Percentiles rank a stretch among this genome's conserved stretches.
Evolutionary conservation across 1,284 basidiomycete genomes (phyloP).

Genomic region (Xanthoconium separans): DNA sequence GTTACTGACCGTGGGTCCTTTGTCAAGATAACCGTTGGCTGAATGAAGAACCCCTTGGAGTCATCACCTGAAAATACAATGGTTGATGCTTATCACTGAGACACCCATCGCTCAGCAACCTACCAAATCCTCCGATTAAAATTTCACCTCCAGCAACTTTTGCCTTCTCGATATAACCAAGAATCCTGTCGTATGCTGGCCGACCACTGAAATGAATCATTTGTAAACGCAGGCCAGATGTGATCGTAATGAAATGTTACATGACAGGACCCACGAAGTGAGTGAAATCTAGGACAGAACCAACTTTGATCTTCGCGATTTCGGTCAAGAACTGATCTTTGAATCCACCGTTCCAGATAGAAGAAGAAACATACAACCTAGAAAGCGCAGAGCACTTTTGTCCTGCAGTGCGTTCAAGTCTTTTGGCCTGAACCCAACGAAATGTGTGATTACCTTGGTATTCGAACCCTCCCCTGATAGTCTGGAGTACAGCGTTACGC

Average conservation of each 20-base stretch:
- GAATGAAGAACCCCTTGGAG: conserved; percentile 91
- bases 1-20: conserved; percentile 91
- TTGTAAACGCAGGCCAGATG: neutral
- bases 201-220: conserved; percentile 52
- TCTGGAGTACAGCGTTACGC: conserved; percentile 86
- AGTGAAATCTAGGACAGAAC: conserved; percentile 73
- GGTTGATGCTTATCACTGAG: neutral
- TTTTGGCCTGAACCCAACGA: neutral
- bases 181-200: conserved; percentile 88
- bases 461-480: conserved; percentile 90
- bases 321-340: conserved; percentile 77
- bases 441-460: conserved; percentile 73
- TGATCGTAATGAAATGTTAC: conserved; percentile 39
- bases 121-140: conserved; percentile 81
- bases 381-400: conserved; percentile 98
- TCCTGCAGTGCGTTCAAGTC: conserved; percentile 41
- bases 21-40: conserved; percentile 94
- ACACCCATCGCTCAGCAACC: conserved; percentile 15
- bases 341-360: conserved; percentile 88
- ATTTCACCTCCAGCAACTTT: conserved; percentile 88
- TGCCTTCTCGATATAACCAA: conserved; percentile 83
- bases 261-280: conserved; percentile 98
- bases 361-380: conserved; percentile 85
- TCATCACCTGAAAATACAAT: conserved; percentile 57
- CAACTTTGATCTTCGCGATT: conserved; percentile 83